These are phyloP conservation scores for Yamadazyma sp. DNA, from an alignment of 1,139 yeast genomes.

Conservation along the genomic window DNA sequence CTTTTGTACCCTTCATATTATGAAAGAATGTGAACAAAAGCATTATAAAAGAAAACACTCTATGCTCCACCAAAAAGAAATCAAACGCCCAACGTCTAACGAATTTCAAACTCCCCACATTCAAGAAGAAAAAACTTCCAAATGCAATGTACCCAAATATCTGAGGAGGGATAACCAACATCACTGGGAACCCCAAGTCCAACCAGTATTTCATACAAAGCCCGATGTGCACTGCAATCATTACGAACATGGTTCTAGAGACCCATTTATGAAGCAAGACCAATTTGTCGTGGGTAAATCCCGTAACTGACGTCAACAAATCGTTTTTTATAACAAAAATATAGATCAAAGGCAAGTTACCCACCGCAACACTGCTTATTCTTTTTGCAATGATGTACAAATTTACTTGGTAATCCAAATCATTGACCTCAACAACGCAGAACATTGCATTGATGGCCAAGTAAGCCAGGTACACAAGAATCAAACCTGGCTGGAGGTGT, in stretches of 20 bases:
- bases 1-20: constrained; percentile 30
- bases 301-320: constrained; percentile 38
- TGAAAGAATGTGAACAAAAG: constrained; percentile 46
- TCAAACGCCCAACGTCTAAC: constrained; percentile 45
- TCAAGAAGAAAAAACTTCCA: constrained; percentile 34
- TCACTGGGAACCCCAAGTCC: constrained; percentile 33
- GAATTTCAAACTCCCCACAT: constrained; percentile 37
- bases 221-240: constrained; percentile 38
- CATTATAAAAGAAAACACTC: constrained; percentile 44
- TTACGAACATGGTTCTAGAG: constrained; percentile 38
- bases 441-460: constrained; percentile 30
- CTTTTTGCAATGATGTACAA: constrained; percentile 44
- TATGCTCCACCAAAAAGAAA: constrained; percentile 44
- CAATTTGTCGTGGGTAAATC: constrained; percentile 43
- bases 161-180: constrained; percentile 50
- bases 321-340: constrained; percentile 42
- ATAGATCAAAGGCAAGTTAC: constrained; percentile 41
- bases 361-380: constrained; percentile 42
- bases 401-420: constrained; percentile 39
- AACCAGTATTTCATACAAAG: constrained; percentile 43
- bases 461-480: constrained; percentile 27
- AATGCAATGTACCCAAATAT: constrained; percentile 52
- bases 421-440: constrained; percentile 30
- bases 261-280: constrained; percentile 46
- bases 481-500: constrained; percentile 44